Conservation (phyloP, 2,329 filamentous ascomycete species). For the Scedosporium boydii region DNA sequence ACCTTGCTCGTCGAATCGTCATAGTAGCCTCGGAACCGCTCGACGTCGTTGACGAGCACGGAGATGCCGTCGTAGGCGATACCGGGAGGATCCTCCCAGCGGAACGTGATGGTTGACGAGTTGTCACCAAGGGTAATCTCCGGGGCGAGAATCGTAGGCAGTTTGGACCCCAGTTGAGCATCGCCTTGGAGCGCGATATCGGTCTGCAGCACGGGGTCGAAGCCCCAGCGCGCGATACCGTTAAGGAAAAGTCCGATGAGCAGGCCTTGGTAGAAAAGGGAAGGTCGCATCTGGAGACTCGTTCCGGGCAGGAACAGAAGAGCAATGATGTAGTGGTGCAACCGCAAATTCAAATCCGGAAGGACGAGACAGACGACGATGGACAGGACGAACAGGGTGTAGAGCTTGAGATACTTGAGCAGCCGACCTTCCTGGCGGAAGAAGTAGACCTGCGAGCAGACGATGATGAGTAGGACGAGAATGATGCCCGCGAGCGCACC, state of each 20-base stretch:
- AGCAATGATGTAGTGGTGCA: conserved; percentile 91
- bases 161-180: conserved; percentile 49
- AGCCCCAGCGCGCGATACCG: conserved; percentile 89
- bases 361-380: conserved; percentile 63
- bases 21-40: conserved; percentile 66
- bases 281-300: conserved; percentile 75
- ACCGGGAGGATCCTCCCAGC: conserved; percentile 35
- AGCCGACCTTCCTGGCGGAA: conserved; percentile 80
- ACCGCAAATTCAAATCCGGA: conserved; percentile 71
- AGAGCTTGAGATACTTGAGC: conserved; percentile 67
- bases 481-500: conserved; percentile 73
- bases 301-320: conserved; percentile 83
- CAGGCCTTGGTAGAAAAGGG: conserved; percentile 79
- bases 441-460: conserved; percentile 69
- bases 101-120: conserved; percentile 57
- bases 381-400: conserved; percentile 55
- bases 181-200: conserved; percentile 62
- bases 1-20: conserved; percentile 37
- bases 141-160: conserved; percentile 44
- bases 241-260: conserved; percentile 89
- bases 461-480: conserved; percentile 56
- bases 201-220: conserved; percentile 81
- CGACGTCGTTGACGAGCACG: conserved; percentile 77
- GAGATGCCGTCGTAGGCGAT: conserved; percentile 63
- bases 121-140: conserved; percentile 33